A percentile compares a stretch with the other conserved stretches of the same genome.
Conservation (phyloP, 2,329 filamentous ascomycete species). For the Cytospora schulzeri region DNA sequence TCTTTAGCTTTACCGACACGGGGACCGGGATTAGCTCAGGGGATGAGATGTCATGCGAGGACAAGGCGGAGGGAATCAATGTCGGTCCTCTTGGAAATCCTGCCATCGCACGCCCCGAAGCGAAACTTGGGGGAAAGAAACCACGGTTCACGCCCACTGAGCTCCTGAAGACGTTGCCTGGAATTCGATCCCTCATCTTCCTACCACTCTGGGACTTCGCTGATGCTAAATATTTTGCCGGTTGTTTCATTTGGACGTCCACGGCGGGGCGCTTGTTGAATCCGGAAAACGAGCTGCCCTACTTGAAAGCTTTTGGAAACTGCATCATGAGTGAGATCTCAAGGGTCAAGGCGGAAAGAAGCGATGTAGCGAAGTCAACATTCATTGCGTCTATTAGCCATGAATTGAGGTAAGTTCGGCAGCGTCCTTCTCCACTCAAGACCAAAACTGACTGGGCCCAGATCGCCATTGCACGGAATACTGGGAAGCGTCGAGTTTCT, state of each 20-base stretch:
- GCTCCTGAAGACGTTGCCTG: constrained; percentile 42
- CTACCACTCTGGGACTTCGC: constrained; percentile 51
- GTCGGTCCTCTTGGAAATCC: background rate
- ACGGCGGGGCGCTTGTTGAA: constrained; percentile 25
- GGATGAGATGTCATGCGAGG: constrained; percentile 19
- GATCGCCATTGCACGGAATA: constrained; percentile 59
- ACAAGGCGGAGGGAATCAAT: constrained; percentile 23
- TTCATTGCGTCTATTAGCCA: constrained; percentile 61
- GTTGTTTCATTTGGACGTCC: constrained; percentile 21
- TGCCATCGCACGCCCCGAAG: background rate
- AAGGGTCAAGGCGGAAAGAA: constrained; percentile 41
- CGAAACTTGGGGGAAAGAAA: background rate
- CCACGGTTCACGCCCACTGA: constrained; percentile 34
- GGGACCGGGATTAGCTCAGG: constrained; percentile 11
- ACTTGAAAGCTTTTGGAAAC: constrained; percentile 51
- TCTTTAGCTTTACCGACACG: constrained; percentile 23
- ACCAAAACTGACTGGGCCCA: constrained; percentile 22
- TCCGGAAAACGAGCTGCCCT: constrained; percentile 44
- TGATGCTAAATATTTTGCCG: constrained; percentile 23
- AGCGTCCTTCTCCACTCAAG: background rate
- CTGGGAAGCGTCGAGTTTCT: constrained; percentile 54
- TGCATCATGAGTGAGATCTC: constrained; percentile 59
- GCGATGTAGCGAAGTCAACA: constrained; percentile 51
- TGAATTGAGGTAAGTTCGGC: constrained; percentile 42
- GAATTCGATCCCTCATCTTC: constrained; percentile 48